Base-by-base conservation (phyloP, 257 asterid genomes). In the Solanum corneliomulleri region DNA sequence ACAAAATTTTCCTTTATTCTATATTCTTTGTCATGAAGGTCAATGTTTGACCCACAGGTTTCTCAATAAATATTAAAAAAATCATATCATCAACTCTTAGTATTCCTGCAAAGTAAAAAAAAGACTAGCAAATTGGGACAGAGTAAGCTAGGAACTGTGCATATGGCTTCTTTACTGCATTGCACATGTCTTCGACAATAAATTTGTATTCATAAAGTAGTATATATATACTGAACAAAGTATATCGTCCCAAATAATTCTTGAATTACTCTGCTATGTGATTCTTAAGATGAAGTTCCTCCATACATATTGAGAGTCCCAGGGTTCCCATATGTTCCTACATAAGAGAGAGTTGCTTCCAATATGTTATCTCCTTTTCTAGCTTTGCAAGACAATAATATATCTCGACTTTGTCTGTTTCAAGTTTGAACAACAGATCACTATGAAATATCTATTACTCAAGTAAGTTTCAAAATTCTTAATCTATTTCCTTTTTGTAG, bases 401-500 rank as follows among this genome's bases (percentile, higher is more conserved):
- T 45, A 80, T 47, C 85, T 31, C 10, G 68, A 80, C 11, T 47
- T 72, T 47, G 44, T 47, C 68, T 80, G 85, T 80, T 80, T 80
- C 68, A 47, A 80, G 11, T 47, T 80, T 80, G 68, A 47, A 80
- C 29, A 16, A 80, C 29, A 7, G 44, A 47, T 18, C 66, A 29
- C 27, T 44, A 78, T 18, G 18, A 80, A 80, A 80, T 47, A 45
- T 27, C 41, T 47, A 1, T 25, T 44, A 44, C 60, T 45, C 41
- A 49, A 25, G 66, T 78, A 78, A 47, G 85, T 80, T 29, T 6
- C 29, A 27, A 29, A 25, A 80, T 47, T 80, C 85, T 29, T 27
- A 31, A 80, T 87, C 47, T 91, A 86, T 85, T 81, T 58, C 86
- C 62, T 86, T 91, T 86, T 72, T 92, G 64, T 98, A 97, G 98